phyloP scores from a whole-genome alignment of 352 stramenopile genomes.

The Phytopythium ostracodes region DNA sequence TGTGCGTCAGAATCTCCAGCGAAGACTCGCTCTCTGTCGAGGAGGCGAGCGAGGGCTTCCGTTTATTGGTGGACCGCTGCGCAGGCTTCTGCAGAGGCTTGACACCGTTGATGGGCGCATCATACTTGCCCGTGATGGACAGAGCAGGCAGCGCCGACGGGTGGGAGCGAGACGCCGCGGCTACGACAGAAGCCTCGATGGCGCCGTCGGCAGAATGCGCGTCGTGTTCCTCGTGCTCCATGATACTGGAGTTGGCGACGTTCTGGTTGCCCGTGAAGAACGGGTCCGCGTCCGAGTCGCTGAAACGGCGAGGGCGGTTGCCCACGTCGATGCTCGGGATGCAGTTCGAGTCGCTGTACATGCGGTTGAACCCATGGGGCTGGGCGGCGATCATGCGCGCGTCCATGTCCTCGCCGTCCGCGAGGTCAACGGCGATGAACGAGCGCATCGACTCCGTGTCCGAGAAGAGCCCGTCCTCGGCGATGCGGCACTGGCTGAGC shows the following conservation, averaged over 20 bases:
- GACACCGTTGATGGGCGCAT: constrained; percentile 9
- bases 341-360: constrained; percentile 72
- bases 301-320: constrained; percentile 65
- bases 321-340: constrained; percentile 28
- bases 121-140: constrained; percentile 34
- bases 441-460: constrained; percentile 75
- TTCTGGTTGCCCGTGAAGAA: constrained; percentile 49
- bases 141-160: constrained; percentile 15
- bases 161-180: constrained; percentile 14
- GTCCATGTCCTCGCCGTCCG: constrained; percentile 53
- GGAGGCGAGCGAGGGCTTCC: constrained; percentile 51
- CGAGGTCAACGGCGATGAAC: constrained; percentile 75
- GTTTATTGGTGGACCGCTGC: constrained; percentile 24
- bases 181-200: constrained; percentile 19
- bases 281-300: constrained; percentile 72
- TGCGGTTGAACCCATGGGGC: constrained; percentile 54
- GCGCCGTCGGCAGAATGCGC: constrained; percentile 28
- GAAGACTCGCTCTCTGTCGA: constrained; percentile 44
- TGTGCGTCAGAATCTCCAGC: constrained; percentile 35
- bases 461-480: constrained; percentile 60
- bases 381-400: constrained; percentile 32
- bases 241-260: constrained; percentile 17
- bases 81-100: neutral
- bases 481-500: constrained; percentile 59
- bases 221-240: constrained; percentile 25